Percentiles rank a stretch among this genome's conserved stretches.
phyloP scores from a whole-genome alignment of 148 eudicot species.

The Bassia scoparia region DNA sequence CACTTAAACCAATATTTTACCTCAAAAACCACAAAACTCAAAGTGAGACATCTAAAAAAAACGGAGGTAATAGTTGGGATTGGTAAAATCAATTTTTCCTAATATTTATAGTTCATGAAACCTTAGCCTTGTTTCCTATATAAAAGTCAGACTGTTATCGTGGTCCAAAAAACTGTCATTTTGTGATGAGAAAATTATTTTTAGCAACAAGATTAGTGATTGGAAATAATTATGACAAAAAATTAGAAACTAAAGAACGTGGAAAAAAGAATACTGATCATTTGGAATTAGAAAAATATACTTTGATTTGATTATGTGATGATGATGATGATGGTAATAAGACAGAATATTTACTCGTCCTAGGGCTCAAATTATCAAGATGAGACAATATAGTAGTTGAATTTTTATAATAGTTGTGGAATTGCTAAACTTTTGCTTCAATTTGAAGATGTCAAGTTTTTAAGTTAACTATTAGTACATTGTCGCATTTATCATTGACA shows the following conservation, averaged over 20 bases:
- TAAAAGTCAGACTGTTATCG: neutral
- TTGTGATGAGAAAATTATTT: neutral
- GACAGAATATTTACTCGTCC: neutral
- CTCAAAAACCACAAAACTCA: too few relatives aligned
- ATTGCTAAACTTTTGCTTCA: neutral
- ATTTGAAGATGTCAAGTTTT: constrained; percentile 2
- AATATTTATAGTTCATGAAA: too few relatives aligned
- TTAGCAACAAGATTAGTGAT: neutral
- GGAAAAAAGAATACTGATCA: neutral
- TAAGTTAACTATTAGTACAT: neutral
- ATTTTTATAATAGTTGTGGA: neutral
- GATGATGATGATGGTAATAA: neutral
- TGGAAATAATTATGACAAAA: constrained; percentile 5
- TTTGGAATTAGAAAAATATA: neutral
- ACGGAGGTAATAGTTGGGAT: too few relatives aligned
- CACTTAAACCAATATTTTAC: too few relatives aligned
- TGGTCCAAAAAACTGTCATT: neutral
- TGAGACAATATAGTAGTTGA: constrained; percentile 4
- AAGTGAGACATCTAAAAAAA: too few relatives aligned
- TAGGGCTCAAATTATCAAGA: neutral
- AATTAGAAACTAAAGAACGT: neutral
- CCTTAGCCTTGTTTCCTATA: too few relatives aligned
- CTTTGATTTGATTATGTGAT: neutral
- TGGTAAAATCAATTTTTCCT: too few relatives aligned
- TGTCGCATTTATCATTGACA: neutral